Base-by-base conservation (phyloP, 2,329 filamentous ascomycete genomes). In the Clarireedia homoeocarpa region DNA sequence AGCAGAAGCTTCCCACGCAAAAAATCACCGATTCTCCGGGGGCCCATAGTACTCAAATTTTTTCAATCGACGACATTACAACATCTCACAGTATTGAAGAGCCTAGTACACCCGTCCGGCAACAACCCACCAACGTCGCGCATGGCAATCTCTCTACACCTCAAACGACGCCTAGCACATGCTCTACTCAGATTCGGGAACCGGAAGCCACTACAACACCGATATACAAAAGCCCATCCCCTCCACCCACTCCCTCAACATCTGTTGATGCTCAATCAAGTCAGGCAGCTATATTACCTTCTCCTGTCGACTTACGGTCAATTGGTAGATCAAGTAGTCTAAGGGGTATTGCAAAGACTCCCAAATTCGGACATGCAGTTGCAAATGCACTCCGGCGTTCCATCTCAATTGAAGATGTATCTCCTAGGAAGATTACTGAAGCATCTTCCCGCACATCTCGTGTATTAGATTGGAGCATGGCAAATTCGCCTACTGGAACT, bases 341-440 rank as follows among this genome's bases (percentile, higher is more conserved):
- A 34, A 49, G 46, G 12, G 50, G 46, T 17, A 24, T 55, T 34
- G 23, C 36, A 23, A 55, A 42, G 36, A n/a, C 48, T 24, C 26
- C 52, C 14, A 55, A 55, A 44, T 55, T 50, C 9, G 52, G 52
- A 36, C 46, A 50, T 26, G 27, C 52, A 42, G 39, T 55, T 17
- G 45, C 52, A 42, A 55, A 55, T 44, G 46, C 46, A 6, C 49
- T 50, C 9, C 26, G 46, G 9, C 52, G 52, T 55, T 50, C 52
- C 12, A 34, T 55, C 36, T 49, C 52, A 14, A 30, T 39, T 24
- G 52, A 50, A 7, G 46, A 55, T n/a, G 14, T n/a, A 20, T 40
- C 39, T 20, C 15, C 14, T 40, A 40, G 39, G 27, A 30, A 7
- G 27, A 30, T 30, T 2, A 30, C 10, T 9, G 27, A 30, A 30